These are phyloP conservation scores for Cutaneotrichosporon sp. DNA, from an alignment of 1,284 basidiomycete genomes.

Conservation along the genomic window DNA sequence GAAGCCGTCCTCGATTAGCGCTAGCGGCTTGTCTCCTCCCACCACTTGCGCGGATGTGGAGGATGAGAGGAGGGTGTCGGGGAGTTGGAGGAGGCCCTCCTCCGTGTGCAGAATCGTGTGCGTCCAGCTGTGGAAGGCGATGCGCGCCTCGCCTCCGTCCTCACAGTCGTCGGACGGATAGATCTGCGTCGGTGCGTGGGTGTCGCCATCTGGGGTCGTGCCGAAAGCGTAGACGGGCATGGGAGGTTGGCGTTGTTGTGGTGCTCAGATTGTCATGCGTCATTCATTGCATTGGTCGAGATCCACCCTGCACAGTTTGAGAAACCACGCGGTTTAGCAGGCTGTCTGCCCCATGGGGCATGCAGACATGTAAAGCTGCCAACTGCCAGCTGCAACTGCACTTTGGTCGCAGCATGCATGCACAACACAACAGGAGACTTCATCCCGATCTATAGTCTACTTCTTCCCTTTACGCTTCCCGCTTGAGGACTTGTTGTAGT, in stretches of 20 bases:
- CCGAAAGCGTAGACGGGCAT: not conserved
- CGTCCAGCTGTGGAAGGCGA: constrained; percentile 3
- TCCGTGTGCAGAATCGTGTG: not conserved
- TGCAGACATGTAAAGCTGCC: too few relatives aligned
- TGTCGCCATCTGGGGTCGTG: not conserved
- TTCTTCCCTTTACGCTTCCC: constrained; percentile 17
- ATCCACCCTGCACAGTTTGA: too few relatives aligned
- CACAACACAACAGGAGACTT: not conserved
- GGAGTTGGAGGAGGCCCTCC: not conserved
- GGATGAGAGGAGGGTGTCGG: not conserved
- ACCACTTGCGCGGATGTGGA: not conserved
- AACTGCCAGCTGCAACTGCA: too few relatives aligned
- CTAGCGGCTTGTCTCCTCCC: not conserved
- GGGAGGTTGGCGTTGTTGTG: not conserved
- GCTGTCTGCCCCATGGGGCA: too few relatives aligned
- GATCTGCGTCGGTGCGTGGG: not conserved
- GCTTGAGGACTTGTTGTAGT: constrained; percentile 8
- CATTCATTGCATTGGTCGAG: too few relatives aligned
- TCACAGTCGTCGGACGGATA: too few relatives aligned
- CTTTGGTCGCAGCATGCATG: too few relatives aligned
- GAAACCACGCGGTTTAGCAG: too few relatives aligned
- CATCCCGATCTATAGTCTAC: not conserved
- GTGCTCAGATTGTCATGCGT: too few relatives aligned
- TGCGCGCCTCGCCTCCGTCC: not conserved
- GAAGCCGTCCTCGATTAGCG: not conserved